Evolutionary conservation across 352 stramenopile genomes (phyloP), one percentile per base, ranked within the genome.

Genomic region (Phytophthora melonis): DNA sequence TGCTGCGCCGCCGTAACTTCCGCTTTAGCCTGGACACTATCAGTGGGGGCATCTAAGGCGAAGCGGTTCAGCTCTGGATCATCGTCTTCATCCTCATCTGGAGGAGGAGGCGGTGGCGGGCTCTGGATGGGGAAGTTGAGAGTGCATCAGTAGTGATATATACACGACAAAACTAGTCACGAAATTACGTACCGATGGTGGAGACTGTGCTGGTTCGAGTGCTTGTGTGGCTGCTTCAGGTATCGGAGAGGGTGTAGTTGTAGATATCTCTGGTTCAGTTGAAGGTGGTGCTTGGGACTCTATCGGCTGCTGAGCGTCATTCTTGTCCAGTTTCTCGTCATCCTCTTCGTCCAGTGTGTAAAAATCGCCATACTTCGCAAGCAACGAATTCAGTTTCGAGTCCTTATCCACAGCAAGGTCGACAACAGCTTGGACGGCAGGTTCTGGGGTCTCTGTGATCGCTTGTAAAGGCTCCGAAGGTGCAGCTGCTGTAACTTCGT

Each of bases 51-150:
- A 63, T 75, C 41, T 68, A 87, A 32, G 3, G 62, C 49, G 49
- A 89, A 89, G 1, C 21, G 9, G 36, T 75, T 14, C 5, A 87
- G 45, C 9, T 82, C 64, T 39, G 74, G 7, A 45, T 83, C 74
- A 2, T 75, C 58, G n/a, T 78, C 45, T 47, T 86, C 78, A 27
- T 84, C 79, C 1, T 91, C 80, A 43, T 89, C 78, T 65, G 82
- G 81, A 19, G 84, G 82, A 47, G 84, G 79, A 16, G 83, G 84
- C 3, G 83, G 83, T 18, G 84, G 84, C 8, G 73, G 84, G 77
- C 79, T 88, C 77, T 83, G 63, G 39, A 66, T 6, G 14, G 27
- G 10, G 9, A 30, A 18, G 25, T 54, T 30, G 9, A 7, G 1
- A 54, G 4, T 10, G 10, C 16, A 27, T 54, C 47, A 54, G 47